Base-by-base conservation (phyloP, 371 early-diverging fungal genomes). In the Funneliformis caledonium region DNA sequence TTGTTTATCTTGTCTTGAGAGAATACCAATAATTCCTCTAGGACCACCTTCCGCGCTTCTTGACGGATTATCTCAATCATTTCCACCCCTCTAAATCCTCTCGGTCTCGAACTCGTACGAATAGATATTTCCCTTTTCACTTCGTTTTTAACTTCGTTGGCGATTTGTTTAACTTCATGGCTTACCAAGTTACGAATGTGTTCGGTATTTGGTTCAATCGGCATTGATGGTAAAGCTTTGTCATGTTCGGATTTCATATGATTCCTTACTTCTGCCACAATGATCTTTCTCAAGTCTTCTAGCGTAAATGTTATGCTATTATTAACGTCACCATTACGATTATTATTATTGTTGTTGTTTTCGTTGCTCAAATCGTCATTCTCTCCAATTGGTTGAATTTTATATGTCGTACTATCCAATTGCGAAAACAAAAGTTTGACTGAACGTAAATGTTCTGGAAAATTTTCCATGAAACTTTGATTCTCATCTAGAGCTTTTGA, bases 1-100 rank as follows among this genome's bases (percentile, higher is more conserved):
- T 8, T 11, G 67, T 67, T 78, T 19, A 78, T 31, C 12, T 78
- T 78, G 67, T 78, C 78, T 52, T 78, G 78, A 22, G 78, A 78
- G 52, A 64, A 78, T 26, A 64, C 64, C 2, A 78, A 52, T 14
- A 78, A 47, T 67, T 62, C 78, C 4, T 78, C 67, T 0, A 26
- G 12, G 8, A 50, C 68, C 12, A 78, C n/a, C 11, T 67, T 48
- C 26, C 37, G 8, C 4, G 78, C 64, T 78, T 78, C 78, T 11
- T 47, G 45, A 56, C 78, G 64, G 48, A 78, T 78, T 45, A 78
- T 31, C 47, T 78, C 68, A 19, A 65, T 11, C 9, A 45, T 65
- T 59, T 78, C 78, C 50, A 31, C 50, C 9, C 16, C 62, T 43
- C 22, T 61, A 22, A 10, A 14, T 5, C 43, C 47, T 78, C 67